Percentiles rank a stretch among this genome's conserved stretches.
phyloP scores from a whole-genome alignment of 495 filamentous ascomycete species.

The Aspergillus wentii region DNA sequence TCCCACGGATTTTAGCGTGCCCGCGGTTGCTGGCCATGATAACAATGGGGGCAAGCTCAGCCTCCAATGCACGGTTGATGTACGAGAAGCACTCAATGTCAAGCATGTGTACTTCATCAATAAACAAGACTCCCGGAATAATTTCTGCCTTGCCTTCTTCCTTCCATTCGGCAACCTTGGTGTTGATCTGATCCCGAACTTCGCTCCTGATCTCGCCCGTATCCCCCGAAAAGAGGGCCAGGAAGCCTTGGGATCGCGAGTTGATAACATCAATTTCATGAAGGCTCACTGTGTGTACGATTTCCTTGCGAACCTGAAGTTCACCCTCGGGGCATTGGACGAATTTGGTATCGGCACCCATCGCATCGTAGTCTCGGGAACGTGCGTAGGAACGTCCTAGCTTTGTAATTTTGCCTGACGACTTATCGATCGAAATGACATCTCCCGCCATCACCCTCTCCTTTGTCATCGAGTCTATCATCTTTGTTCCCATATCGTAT shows the following conservation, averaged over 20 bases:
- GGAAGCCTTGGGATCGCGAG: conserved; percentile 91
- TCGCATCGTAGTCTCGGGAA: conserved; percentile 96
- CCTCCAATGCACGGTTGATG: conserved; percentile 94
- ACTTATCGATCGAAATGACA: conserved; percentile 97
- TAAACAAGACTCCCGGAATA: conserved; percentile 94
- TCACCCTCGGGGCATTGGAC: conserved; percentile 98
- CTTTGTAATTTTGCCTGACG: conserved; percentile 95
- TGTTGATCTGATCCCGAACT: conserved; percentile 97
- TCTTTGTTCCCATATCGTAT: conserved; percentile 98
- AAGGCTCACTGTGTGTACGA: conserved; percentile 91
- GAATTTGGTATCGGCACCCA: conserved; percentile 98
- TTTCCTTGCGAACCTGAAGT: conserved; percentile 94
- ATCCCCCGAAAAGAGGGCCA: conserved; percentile 94
- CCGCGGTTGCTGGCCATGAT: conserved; percentile 99
- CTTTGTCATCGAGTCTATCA: conserved; percentile 99
- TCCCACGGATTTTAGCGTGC: conserved; percentile 86
- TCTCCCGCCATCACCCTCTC: conserved; percentile 98
- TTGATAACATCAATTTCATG: conserved; percentile 99
- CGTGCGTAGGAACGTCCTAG: conserved; percentile 88
- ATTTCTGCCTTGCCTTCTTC: conserved; percentile 99
- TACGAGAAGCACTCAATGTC: conserved; percentile 99
- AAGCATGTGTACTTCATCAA: conserved; percentile 99
- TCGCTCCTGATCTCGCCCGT: conserved; percentile 98
- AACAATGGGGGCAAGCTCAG: conserved; percentile 90
- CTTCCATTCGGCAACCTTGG: conserved; percentile 96